A percentile compares a stretch with the other conserved stretches of the same genome.
phyloP scores from a whole-genome alignment of 23 red algal genomes.

The Gracilaria caudata region DNA sequence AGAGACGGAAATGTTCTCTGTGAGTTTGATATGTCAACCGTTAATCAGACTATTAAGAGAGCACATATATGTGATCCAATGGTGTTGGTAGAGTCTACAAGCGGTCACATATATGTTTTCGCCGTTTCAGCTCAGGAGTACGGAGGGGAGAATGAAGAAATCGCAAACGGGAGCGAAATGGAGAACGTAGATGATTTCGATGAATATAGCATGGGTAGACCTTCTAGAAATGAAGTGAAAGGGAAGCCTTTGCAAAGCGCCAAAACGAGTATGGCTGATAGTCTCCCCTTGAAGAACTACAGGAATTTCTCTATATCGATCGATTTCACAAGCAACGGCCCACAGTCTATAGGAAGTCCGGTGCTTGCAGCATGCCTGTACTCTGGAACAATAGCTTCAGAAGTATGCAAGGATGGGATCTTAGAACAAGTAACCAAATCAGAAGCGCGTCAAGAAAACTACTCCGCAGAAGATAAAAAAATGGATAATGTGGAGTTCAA shows the following conservation, averaged over 20 bases:
- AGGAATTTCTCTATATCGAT: slow-evolving; percentile 45
- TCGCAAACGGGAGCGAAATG: not conserved
- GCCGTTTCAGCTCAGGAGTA: slow-evolving; percentile 23
- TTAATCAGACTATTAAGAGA: slow-evolving; percentile 26
- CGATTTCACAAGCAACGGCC: slow-evolving; percentile 17
- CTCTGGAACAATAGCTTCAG: slow-evolving; percentile 49
- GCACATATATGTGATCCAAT: slow-evolving; percentile 90
- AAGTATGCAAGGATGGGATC: slow-evolving; percentile 31
- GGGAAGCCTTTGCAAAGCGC: not conserved
- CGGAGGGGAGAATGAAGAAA: not conserved
- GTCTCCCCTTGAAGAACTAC: not conserved
- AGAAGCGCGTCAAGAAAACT: not conserved
- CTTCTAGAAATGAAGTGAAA: not conserved
- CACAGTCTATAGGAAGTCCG: not conserved
- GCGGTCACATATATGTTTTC: slow-evolving; percentile 60
- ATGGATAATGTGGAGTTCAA: not conserved
- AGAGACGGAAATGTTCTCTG: slow-evolving; percentile 48
- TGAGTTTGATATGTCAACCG: slow-evolving; percentile 44
- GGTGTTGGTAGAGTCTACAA: slow-evolving; percentile 63
- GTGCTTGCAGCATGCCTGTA: slow-evolving; percentile 55
- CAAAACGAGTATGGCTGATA: not conserved
- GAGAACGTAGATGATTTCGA: slow-evolving; percentile 37
- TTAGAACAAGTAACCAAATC: not conserved
- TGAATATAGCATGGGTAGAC: slow-evolving; percentile 57
- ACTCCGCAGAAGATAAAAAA: not conserved